Conservation (phyloP, 1,284 basidiomycete genomes). For the Dichomitus squalens region DNA sequence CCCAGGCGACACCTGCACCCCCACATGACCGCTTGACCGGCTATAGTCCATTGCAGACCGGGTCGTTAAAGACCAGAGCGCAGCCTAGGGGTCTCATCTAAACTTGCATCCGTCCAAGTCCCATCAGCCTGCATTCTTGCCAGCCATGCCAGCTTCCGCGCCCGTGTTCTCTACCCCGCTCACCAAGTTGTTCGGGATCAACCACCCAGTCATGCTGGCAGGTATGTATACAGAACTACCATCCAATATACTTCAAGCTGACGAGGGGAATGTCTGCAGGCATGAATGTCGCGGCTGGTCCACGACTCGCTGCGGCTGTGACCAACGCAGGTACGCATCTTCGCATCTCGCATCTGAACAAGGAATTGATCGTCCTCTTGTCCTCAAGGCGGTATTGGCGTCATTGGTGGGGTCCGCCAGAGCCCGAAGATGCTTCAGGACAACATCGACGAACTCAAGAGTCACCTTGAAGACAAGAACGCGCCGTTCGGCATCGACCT, state of each 20-base stretch:
- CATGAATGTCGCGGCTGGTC: constrained; percentile 87
- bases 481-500: constrained; percentile 86
- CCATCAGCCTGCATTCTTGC: background rate
- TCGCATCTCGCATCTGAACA: background rate
- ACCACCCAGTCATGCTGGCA: constrained; percentile 83
- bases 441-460: constrained; percentile 70
- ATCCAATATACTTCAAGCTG: background rate
- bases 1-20: background rate
- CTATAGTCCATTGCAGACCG: background rate
- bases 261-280: constrained; percentile 37
- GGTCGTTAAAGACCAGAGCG: background rate
- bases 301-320: constrained; percentile 75
- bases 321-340: constrained; percentile 67
- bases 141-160: constrained; percentile 65
- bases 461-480: constrained; percentile 67
- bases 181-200: constrained; percentile 73
- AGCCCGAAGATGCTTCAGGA: constrained; percentile 67
- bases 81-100: background rate
- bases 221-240: constrained; percentile 34
- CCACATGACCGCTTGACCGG: background rate
- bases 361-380: background rate
- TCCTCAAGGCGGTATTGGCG: constrained; percentile 70
- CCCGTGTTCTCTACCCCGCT: constrained; percentile 65
- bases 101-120: background rate
- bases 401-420: constrained; percentile 80